Percentiles rank a stretch among this genome's conserved stretches.
Evolutionary conservation across 2,329 filamentous ascomycete genomes (phyloP).

Genomic region (Diaporthe capsici): DNA sequence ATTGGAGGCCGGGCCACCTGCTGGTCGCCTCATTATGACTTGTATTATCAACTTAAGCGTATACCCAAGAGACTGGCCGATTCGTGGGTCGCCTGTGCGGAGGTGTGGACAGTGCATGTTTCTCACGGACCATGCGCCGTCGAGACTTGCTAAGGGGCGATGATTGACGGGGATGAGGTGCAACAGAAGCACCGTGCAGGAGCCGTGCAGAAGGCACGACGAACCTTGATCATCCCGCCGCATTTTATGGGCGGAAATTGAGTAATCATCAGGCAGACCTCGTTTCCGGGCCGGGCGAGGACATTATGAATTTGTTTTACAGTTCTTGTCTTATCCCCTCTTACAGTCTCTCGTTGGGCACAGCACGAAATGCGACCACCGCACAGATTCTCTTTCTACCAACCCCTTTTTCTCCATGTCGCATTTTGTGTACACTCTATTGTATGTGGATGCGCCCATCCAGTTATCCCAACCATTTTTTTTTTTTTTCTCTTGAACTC

Average conservation of each 20-base stretch:
- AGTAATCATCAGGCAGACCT: slow-evolving; percentile 27
- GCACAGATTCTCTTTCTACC: slow-evolving; percentile 28
- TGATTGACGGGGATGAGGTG: background rate
- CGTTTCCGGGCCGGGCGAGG: slow-evolving; percentile 10
- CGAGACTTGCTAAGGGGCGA: background rate
- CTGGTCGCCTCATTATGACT: slow-evolving; percentile 34
- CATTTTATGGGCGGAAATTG: slow-evolving; percentile 27
- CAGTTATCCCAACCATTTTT: background rate
- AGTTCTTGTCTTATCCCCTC: slow-evolving; percentile 19
- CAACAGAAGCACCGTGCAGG: background rate
- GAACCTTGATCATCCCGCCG: background rate
- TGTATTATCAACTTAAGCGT: slow-evolving; percentile 40
- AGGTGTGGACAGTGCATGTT: slow-evolving; percentile 3
- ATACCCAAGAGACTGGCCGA: slow-evolving; percentile 40
- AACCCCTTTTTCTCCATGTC: slow-evolving; percentile 27
- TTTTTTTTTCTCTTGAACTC: background rate
- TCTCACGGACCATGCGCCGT: slow-evolving; percentile 13
- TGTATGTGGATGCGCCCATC: slow-evolving; percentile 32
- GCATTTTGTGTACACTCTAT: slow-evolving; percentile 36
- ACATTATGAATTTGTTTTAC: slow-evolving; percentile 36
- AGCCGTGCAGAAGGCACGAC: slow-evolving; percentile 5
- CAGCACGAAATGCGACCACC: slow-evolving; percentile 28
- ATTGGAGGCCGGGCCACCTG: slow-evolving; percentile 15
- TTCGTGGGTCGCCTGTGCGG: slow-evolving; percentile 25
- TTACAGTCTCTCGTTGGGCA: slow-evolving; percentile 31